Percentiles rank a stretch among this genome's conserved stretches.
Conservation (phyloP, 1,139 yeast genomes). For the Komagataea norvegica region DNA sequence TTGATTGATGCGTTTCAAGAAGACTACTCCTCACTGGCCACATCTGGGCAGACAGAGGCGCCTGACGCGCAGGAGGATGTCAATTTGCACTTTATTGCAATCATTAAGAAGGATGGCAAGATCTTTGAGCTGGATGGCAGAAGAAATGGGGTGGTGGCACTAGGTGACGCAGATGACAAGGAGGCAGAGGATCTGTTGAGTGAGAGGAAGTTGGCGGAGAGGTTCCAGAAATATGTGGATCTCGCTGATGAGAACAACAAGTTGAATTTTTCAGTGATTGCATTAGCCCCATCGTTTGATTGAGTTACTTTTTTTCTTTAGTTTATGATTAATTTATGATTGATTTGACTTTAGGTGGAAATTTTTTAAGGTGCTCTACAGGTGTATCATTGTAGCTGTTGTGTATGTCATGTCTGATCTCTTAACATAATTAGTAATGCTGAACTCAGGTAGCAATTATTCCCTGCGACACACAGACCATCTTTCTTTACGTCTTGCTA, state of each 20-base stretch:
- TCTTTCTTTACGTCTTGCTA: no score
- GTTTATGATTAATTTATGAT: no score
- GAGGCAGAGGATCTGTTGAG: slow-evolving; percentile 45
- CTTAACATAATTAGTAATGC: no score
- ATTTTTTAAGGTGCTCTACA: no score
- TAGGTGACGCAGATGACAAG: slow-evolving; percentile 41
- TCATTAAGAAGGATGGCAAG: slow-evolving; percentile 54
- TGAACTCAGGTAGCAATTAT: no score
- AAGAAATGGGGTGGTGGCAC: slow-evolving; percentile 67
- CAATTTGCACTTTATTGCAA: slow-evolving; percentile 75
- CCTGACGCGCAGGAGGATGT: slow-evolving; percentile 65
- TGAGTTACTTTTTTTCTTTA: no score
- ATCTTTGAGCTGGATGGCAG: slow-evolving; percentile 89
- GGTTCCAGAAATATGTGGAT: slow-evolving; percentile 63
- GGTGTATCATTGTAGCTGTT: no score
- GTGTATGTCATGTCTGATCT: no score
- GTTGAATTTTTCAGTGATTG: slow-evolving; percentile 63
- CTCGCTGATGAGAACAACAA: slow-evolving; percentile 55
- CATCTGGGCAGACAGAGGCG: slow-evolving; percentile 73
- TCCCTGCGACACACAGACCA: no score
- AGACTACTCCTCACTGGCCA: slow-evolving; percentile 56
- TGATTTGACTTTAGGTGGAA: no score
- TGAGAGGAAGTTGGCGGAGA: slow-evolving; percentile 45
- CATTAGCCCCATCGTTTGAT: slow-evolving; percentile 46
- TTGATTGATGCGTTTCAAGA: slow-evolving; percentile 53